Base-by-base conservation (phyloP, 192 early-diverging fungal genomes). In the Mycoemilia scoparia region DNA sequence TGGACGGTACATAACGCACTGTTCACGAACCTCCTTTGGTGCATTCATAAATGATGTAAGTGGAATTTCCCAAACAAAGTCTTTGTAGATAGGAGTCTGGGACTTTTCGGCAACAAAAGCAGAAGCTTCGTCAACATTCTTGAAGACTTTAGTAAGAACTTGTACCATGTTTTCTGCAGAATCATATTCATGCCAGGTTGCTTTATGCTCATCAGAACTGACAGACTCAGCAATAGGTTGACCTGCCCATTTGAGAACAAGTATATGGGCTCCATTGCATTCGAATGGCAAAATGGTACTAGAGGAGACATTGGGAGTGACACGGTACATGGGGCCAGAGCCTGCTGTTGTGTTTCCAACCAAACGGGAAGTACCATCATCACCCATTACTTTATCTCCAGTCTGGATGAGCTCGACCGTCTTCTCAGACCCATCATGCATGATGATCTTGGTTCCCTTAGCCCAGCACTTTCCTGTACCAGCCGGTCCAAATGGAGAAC, bases 401-500 rank as follows among this genome's bases (percentile, higher is more conserved):
- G 36, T 45, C 8, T 25, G 17, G 20, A 69, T 44, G 29, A 48
- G 43, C 44, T 69, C 63, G 16, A 69, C 67, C 31, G 25, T 42
- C 29, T 51, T 48, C 1, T 22, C 33, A 0, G 52, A 25, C 7
- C 67, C 67, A 32, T 64, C 60, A 16, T 29, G 34, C 67, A 69
- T 69, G 22, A 63, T 12, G 7, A 69, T 51, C 1, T 50, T 46
- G n/a, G 67, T 69, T 32, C 64, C 48, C 5, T 33, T 37, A 14
- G 49, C 56, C 44, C 50, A 67, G 41, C 55, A 62, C 60, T 99
- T 99, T 37, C 96, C 96, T 0, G 96, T 99, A 37, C 93, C 96
- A 2, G 92, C 92, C 7, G 90, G 93, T 10, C 96, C 96, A 42
- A 96, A 97, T 5, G 96, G 96, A 24, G 81, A 86, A 21, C 96